Base-by-base conservation (phyloP, 768 basidiomycete genomes). In the Termitomyces sp. region DNA sequence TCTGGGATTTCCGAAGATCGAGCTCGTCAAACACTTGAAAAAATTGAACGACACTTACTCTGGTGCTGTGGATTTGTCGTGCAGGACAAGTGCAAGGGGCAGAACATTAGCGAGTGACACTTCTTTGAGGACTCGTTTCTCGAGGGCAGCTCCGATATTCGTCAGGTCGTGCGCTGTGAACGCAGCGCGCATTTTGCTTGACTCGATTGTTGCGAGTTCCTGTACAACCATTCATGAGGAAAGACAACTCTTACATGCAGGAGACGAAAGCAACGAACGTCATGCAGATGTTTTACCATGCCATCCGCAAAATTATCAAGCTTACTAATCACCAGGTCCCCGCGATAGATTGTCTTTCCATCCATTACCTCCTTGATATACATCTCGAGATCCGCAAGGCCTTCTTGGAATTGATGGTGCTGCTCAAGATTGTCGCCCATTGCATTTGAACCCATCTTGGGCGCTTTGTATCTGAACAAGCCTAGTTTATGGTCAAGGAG, bases 301-400 rank as follows among this genome's bases (percentile, higher is more conserved):
- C 27, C 55, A 34, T 73, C 73, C 2, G 63, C 61, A 33, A 73
- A 73, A 7, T 48, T 47, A 39, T 69, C 63, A 46, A 74, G 63
- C 54, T 67, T 69, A 7, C 58, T 58, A 5, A 69, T 37, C 20
- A 72, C 54, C 11, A 57, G 27, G 27, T 27, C 27, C 27, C 63
- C 67, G 60, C 85, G 80, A 63, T 88, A 87, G 60, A 82, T 76
- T 52, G 76, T 73, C 37, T 83, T 80, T 34, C 86, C 77, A 48
- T 77, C 81, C 65, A 84, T 80, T 12, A 87, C 81, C 37, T 84
- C 81, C 61, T 84, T 76, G 58, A 86, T 75, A 24, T 70, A 69
- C n/a, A 44, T 55, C 55, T 69, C 66, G 2, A 68, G 59, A 27
- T 65, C 66, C 6, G 64, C 62, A 7, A 73, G 57, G 7, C 69